Conservation (phyloP, 2,329 filamentous ascomycete genomes). For the Colletotrichum acutatum region DNA sequence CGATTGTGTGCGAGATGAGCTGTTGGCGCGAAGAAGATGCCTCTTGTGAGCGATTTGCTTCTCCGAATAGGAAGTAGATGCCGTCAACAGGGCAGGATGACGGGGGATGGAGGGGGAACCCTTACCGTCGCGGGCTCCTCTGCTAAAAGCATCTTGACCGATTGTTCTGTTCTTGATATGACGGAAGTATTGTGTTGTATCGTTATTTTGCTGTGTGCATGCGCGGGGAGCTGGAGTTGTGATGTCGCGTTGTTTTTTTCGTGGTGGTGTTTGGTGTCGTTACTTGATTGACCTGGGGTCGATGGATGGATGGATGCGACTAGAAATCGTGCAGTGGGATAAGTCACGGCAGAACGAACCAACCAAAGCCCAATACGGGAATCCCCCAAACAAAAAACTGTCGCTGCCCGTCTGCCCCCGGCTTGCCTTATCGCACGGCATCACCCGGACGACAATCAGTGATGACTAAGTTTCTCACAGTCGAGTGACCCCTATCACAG, state of each 20-base stretch:
- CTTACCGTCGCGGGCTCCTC: conserved; percentile 87
- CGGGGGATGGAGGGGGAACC: conserved; percentile 37
- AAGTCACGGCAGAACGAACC: background rate
- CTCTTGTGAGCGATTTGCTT: conserved; percentile 1
- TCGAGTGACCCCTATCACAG: background rate
- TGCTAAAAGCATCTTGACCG: conserved; percentile 85
- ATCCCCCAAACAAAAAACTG: conserved; percentile 29
- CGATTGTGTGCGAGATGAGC: conserved; percentile 91
- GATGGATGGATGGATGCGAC: background rate
- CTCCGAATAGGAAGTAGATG: background rate
- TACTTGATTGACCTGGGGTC: background rate
- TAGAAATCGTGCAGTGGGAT: background rate
- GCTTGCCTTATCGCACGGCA: conserved; percentile 18
- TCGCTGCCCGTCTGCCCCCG: background rate
- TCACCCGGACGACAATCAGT: conserved; percentile 47
- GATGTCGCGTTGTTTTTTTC: background rate
- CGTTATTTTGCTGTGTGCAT: too few species aligned
- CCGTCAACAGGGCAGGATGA: background rate
- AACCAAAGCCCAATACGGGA: conserved; percentile 1
- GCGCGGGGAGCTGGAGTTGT: background rate
- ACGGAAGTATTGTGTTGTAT: too few species aligned
- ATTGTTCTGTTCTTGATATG: too few species aligned
- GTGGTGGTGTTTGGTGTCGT: conserved; percentile 4
- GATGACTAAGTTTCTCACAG: conserved; percentile 24
- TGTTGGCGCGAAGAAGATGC: conserved; percentile 47